A percentile compares a stretch with the other conserved stretches of the same genome.
phyloP scores from a whole-genome alignment of 2,329 filamentous ascomycete species.

The Cercospora sesami region DNA sequence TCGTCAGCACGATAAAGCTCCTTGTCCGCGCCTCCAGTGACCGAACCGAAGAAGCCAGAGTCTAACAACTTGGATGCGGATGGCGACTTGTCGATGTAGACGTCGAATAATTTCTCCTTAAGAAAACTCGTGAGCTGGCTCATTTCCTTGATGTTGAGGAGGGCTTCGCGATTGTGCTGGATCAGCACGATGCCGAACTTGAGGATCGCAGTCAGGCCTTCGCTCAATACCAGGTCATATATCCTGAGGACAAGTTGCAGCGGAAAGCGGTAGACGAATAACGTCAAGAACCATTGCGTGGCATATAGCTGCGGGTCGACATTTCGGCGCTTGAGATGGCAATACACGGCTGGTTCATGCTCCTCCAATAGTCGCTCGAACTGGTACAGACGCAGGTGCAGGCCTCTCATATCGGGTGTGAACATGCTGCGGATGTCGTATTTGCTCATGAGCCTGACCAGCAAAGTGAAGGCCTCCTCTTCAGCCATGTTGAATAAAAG shows the following conservation, averaged over 20 bases:
- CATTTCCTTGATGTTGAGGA: constrained; percentile 90
- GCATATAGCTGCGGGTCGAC: constrained; percentile 93
- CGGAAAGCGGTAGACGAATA: constrained; percentile 98
- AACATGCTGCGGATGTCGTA: constrained; percentile 92
- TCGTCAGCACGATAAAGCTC: constrained; percentile 94
- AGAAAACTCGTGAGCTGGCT: constrained; percentile 81
- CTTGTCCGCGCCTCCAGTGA: constrained; percentile 84
- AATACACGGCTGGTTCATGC: constrained; percentile 88
- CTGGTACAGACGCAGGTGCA: constrained; percentile 90
- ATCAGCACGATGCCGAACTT: constrained; percentile 95
- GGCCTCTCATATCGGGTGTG: constrained; percentile 90
- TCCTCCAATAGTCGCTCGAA: constrained; percentile 95
- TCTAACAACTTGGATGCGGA: constrained; percentile 92
- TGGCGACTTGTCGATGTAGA: constrained; percentile 92
- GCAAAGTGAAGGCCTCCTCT: constrained; percentile 90
- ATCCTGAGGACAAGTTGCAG: constrained; percentile 93
- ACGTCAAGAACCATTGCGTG: constrained; percentile 96
- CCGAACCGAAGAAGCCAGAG: constrained; percentile 94
- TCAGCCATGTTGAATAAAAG: constrained; percentile 97
- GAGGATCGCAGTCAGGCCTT: constrained; percentile 83
- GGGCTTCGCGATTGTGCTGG: constrained; percentile 80
- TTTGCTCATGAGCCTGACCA: constrained; percentile 94
- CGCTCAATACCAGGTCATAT: constrained; percentile 91
- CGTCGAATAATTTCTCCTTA: constrained; percentile 92
- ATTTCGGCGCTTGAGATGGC: constrained; percentile 82